Percentiles rank a stretch among this genome's conserved stretches.
Evolutionary conservation across 352 stramenopile species (phyloP).

Genomic region (Phytophthora niederhauseri): DNA sequence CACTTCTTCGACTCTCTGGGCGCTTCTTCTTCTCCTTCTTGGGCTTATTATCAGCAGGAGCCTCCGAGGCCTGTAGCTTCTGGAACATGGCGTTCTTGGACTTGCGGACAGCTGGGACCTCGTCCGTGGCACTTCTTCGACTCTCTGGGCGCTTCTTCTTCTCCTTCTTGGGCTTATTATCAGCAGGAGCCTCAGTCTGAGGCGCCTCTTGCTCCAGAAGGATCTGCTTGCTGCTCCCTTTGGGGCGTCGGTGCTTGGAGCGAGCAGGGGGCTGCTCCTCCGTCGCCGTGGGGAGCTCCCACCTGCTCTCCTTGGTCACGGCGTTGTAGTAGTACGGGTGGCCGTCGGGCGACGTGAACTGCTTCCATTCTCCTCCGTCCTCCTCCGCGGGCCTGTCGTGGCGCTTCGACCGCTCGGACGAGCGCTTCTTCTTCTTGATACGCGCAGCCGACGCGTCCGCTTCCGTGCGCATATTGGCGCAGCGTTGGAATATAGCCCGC

Average conservation of each 20-base stretch:
- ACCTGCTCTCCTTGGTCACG: conserved; percentile 65
- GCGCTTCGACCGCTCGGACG: conserved; percentile 16
- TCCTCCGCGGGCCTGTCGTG: background rate
- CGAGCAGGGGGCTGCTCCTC: conserved; percentile 9
- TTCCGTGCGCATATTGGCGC: conserved; percentile 12
- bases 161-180: conserved; percentile 6
- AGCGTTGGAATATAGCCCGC: background rate
- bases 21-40: conserved; percentile 14
- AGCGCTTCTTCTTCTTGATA: conserved; percentile 33
- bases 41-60: background rate
- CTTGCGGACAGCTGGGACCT: background rate
- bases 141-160: conserved; percentile 13
- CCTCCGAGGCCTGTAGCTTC: conserved; percentile 55
- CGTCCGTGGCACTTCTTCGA: conserved; percentile 3
- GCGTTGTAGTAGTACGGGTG: conserved; percentile 73
- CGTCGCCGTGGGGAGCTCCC: conserved; percentile 50
- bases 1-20: conserved; percentile 2
- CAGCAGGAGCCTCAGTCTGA: background rate
- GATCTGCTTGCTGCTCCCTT: conserved; percentile 19
- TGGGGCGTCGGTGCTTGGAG: conserved; percentile 13
- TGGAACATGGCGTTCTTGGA: conserved; percentile 49
- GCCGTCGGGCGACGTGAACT: conserved; percentile 65
- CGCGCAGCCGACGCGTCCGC: background rate
- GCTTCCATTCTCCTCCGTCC: conserved; percentile 44
- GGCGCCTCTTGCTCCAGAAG: conserved; percentile 8